Evolutionary conservation across 2,329 filamentous ascomycete genomes (phyloP), one percentile per base, ranked within the genome.

Genomic region (Lachnellula subtilissima): DNA sequence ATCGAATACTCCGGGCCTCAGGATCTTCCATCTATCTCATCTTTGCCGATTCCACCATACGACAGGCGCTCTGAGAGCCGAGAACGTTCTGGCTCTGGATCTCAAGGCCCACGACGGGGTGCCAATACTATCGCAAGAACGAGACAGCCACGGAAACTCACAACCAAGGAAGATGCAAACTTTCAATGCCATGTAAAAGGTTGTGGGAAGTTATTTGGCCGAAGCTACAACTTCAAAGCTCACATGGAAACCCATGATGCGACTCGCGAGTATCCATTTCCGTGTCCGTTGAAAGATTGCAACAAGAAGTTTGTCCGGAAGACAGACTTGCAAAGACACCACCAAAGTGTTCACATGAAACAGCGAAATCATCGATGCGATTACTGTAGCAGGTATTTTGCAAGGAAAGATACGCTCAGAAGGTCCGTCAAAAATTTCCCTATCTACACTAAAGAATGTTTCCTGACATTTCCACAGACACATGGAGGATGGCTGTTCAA

Each of bases 161-260:
- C 83, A 2, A 84, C 85, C 17, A 81, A 80, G 56, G 86, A 86
- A 61, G 86, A 89, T 64, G 87, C 87, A 53, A 89, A 85, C 64
- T 87, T 83, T 71, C 78, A 82, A 60, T 96, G 91, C 68, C 76
- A 78, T 53, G 76, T 84, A 37, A 79, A 84, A 56, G 78, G 85
- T 2, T 96, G 91, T 67, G 85, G 86, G 6, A 89, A 87, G 70
- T 80, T 87, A 15, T 96, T 96, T 70, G 89, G 89, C 62, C 79
- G 91, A 59, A 87, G 84, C 65, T 95, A 93, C 75, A 96, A 96
- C 73, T 90, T 86, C 74, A 91, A 89, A 67, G 88, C 90, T 32
- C 91, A 96, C 70, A 81, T 92, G 79, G 87, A 92, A 67, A 92
- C 86, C 1, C 91, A 96, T 68, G 85, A 94, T 67, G 84, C 89